A percentile compares a stretch with the other conserved stretches of the same genome.
Evolutionary conservation across 495 filamentous ascomycete species (phyloP).

Genomic region (Zalerion maritima): DNA sequence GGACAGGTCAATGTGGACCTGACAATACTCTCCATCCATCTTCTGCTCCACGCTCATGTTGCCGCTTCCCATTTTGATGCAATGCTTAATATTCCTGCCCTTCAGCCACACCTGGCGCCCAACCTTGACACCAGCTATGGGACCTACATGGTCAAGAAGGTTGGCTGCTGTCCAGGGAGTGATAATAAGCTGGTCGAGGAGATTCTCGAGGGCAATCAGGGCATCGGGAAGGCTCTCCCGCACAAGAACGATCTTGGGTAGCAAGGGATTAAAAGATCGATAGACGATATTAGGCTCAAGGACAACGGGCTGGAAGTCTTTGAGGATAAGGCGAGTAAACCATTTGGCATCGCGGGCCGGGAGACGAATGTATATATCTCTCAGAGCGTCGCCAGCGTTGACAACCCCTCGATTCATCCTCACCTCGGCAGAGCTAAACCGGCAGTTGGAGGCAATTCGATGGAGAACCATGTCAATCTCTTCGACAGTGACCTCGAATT

Average conservation of each 20-base stretch:
- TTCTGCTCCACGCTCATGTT: constrained; percentile 67
- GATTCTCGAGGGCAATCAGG: constrained; percentile 14
- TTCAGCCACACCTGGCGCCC: constrained; percentile 59
- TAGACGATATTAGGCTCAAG: constrained; percentile 29
- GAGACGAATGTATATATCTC: constrained; percentile 42
- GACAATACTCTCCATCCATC: constrained; percentile 80
- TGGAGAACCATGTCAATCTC: constrained; percentile 57
- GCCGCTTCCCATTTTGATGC: constrained; percentile 42
- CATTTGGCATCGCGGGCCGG: constrained; percentile 70
- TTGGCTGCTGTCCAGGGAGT: constrained; percentile 5
- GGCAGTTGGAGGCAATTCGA: constrained; percentile 46
- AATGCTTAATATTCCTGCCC: constrained; percentile 63
- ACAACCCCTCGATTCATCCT: constrained; percentile 25
- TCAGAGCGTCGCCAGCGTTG: constrained; percentile 33
- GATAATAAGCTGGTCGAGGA: constrained; percentile 10
- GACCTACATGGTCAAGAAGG: constrained; percentile 33
- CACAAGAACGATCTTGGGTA: constrained; percentile 50
- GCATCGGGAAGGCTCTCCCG: constrained; percentile 37
- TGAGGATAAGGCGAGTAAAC: constrained; percentile 71
- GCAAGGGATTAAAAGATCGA: constrained; percentile 37
- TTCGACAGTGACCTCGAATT: constrained; percentile 43
- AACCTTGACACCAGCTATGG: constrained; percentile 56
- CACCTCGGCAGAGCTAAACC: constrained; percentile 53
- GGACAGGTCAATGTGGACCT: constrained; percentile 64
- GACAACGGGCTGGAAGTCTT: constrained; percentile 51